Base-by-base conservation (phyloP, 768 basidiomycete genomes). In the Gyrodon lividus region DNA sequence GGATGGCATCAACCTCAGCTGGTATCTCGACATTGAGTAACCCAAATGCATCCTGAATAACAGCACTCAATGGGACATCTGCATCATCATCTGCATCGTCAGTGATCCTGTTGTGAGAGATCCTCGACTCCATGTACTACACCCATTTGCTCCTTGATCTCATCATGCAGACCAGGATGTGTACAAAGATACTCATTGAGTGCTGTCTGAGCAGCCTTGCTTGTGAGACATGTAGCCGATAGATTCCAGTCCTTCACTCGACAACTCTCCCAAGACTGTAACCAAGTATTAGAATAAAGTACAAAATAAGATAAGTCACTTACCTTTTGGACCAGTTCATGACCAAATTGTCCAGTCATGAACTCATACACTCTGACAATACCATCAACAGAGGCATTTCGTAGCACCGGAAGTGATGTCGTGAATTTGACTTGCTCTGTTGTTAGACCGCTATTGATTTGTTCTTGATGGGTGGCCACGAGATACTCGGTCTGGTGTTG, bases 391-490 rank as follows among this genome's bases (percentile, higher is more conserved):
- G 59, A 60, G 1, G 63, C 61, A 50, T 66, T 56, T 1, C 54
- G 50, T 16, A 67, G 54, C 28, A 54, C 51, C 1, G 60, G 56
- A 1, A 63, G 43, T 13, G 58, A 65, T 19, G 52, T 63, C 0
- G 55, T 31, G 33, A 59, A 54, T 22, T 50, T 54, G 4, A 62
- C 52, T 16, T 62, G 46, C 4, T 60, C 54, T 6, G 59, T 8
- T 1, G 51, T 59, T 1, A 59, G 46, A 0, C 65, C 59, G n/a
- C 10, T 30, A 8, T 37, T 37, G 34, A 49, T 49, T 33, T 62
- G 61, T 23, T 57, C 14, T 22, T 48, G 44, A 47, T 63, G 63
- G 5, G n/a, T 12, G 0, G 50, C 43, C 10, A 60, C 60, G 30
- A 67, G 47, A 41, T 44, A 63, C 2, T 60, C 8, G 5, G 59